A percentile compares a stretch with the other conserved stretches of the same genome.
Conservation (phyloP, 768 basidiomycete genomes). For the Leccinum truebloodii region DNA sequence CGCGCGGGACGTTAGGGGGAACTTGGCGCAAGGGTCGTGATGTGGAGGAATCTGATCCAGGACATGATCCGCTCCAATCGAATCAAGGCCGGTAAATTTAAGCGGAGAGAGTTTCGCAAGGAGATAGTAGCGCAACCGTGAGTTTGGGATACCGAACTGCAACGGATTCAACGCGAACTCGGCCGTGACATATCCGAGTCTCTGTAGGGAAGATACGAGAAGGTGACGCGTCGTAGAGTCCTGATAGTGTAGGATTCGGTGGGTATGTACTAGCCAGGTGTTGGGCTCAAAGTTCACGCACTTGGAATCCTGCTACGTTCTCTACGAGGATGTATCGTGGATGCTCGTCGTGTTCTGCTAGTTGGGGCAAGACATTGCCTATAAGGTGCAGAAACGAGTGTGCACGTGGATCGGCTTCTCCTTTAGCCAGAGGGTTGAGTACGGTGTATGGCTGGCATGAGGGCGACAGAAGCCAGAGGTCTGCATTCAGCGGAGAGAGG, state of each 20-base stretch:
- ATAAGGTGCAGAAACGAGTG: slow-evolving; percentile 75
- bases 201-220: slow-evolving; percentile 52
- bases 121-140: slow-evolving; percentile 77
- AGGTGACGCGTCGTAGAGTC: slow-evolving; percentile 60
- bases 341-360: slow-evolving; percentile 45
- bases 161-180: slow-evolving; percentile 75
- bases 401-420: slow-evolving; percentile 71
- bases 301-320: slow-evolving; percentile 86
- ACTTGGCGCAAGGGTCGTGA: slow-evolving; percentile 23
- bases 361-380: slow-evolving; percentile 57
- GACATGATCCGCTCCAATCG: slow-evolving; percentile 27
- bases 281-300: slow-evolving; percentile 30
- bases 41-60: slow-evolving; percentile 59
- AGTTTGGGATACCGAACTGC: slow-evolving; percentile 82
- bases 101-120: slow-evolving; percentile 58
- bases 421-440: slow-evolving; percentile 71
- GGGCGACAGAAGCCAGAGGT: slow-evolving; percentile 79
- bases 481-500: slow-evolving; percentile 49
- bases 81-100: slow-evolving; percentile 34
- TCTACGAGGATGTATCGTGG: slow-evolving; percentile 70
- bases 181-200: slow-evolving; percentile 53
- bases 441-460: slow-evolving; percentile 86
- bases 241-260: slow-evolving; percentile 39
- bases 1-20: not conserved
- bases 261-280: not conserved